A percentile compares a stretch with the other conserved stretches of the same genome.
phyloP scores from a whole-genome alignment of 495 filamentous ascomycete species.

The Neurospora hispaniola region DNA sequence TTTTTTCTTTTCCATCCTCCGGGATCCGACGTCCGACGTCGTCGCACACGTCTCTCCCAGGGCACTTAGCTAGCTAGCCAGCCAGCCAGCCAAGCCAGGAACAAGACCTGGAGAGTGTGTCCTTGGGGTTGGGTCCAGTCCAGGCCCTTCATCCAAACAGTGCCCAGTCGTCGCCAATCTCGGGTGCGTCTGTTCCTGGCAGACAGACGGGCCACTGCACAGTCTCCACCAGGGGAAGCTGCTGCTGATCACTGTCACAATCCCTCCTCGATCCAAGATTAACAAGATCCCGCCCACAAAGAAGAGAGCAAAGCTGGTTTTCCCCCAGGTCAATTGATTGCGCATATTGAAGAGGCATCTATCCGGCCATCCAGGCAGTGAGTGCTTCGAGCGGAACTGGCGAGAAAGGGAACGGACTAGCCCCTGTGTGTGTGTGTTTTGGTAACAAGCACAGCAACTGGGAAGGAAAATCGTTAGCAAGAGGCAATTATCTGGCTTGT shows the following conservation, averaged over 20 bases:
- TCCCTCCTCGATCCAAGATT: background rate
- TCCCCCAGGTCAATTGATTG: background rate
- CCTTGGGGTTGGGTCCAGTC: background rate
- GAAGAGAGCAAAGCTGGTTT: background rate
- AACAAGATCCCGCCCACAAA: background rate
- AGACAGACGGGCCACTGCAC: background rate
- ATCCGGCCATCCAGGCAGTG: background rate
- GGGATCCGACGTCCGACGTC: background rate
- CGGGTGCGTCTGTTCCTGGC: background rate
- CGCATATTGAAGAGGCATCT: background rate
- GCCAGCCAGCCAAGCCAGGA: background rate
- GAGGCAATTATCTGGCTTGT: background rate
- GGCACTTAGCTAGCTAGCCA: background rate
- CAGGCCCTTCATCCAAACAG: background rate
- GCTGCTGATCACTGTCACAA: background rate
- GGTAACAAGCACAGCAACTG: background rate
- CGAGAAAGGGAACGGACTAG: background rate
- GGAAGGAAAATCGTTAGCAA: background rate
- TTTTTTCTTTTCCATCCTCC: background rate
- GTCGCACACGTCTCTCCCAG: background rate
- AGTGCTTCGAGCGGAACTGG: background rate
- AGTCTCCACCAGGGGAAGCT: background rate
- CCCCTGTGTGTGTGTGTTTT: background rate
- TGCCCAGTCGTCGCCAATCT: background rate
- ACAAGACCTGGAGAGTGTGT: background rate